These are phyloP conservation scores for Nothophoma quercina DNA, from an alignment of 2,329 filamentous ascomycete genomes.

Conservation along the genomic window DNA sequence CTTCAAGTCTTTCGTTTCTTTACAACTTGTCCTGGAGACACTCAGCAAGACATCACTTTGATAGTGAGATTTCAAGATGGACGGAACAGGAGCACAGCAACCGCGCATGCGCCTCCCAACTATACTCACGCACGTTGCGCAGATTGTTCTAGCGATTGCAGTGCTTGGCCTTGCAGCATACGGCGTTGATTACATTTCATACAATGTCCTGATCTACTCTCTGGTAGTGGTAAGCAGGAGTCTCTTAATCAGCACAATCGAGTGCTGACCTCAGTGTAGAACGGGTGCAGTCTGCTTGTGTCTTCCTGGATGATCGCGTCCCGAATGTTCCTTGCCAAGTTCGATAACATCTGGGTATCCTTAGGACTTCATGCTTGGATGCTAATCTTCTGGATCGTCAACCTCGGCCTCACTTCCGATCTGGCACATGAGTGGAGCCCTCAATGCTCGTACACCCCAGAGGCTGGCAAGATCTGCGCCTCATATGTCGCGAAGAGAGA, in stretches of 20 bases:
- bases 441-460: conserved; percentile 18
- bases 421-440: conserved; percentile 32
- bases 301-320: conserved; percentile 21
- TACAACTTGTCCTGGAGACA: conserved; percentile 6
- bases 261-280: conserved; percentile 35
- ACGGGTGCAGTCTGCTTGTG: conserved; percentile 56
- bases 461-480: conserved; percentile 21
- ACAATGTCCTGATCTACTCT: conserved; percentile 50
- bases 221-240: conserved; percentile 24
- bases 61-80: conserved; percentile 13
- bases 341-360: conserved; percentile 64
- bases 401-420: conserved; percentile 36
- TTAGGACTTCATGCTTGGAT: conserved; percentile 61
- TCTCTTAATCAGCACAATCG: not conserved
- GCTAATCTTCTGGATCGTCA: conserved; percentile 61
- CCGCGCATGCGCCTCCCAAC: conserved; percentile 19
- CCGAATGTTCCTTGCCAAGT: conserved; percentile 18
- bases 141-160: conserved; percentile 54
- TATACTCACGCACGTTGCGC: conserved; percentile 29
- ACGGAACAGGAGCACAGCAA: conserved; percentile 6
- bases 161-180: conserved; percentile 60
- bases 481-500: conserved; percentile 22
- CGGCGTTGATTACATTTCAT: conserved; percentile 49
- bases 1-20: not conserved
- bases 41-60: conserved; percentile 4